Evolutionary conservation across 1,284 basidiomycete species (phyloP).

Genomic region (Ustilago crameri): DNA sequence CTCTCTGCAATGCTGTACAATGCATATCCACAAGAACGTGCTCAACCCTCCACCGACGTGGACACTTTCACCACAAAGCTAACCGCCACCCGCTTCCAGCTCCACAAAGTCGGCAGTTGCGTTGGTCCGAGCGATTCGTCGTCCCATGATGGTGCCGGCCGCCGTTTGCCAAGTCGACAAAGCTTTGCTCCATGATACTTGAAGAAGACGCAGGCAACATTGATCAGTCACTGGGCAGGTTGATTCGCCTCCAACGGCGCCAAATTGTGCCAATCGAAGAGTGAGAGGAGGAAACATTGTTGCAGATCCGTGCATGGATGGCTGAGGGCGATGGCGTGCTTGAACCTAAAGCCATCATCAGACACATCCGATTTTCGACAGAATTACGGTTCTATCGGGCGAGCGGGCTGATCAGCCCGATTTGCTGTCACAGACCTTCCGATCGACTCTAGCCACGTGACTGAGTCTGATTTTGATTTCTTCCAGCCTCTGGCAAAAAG

Average conservation of each 20-base stretch:
- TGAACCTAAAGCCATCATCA: slow-evolving; percentile 1
- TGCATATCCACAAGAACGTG: slow-evolving; percentile 38
- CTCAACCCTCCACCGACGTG: slow-evolving; percentile 14
- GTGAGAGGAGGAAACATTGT: not conserved
- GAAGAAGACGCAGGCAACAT: no score
- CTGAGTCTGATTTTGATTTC: slow-evolving; percentile 14
- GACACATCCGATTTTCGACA: slow-evolving; percentile 23
- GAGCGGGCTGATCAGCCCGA: not conserved
- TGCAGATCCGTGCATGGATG: slow-evolving; percentile 20
- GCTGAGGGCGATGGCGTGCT: slow-evolving; percentile 38
- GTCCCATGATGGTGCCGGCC: no score
- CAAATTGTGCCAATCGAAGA: not conserved
- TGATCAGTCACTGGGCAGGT: no score
- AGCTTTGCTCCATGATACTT: no score
- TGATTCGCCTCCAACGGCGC: not conserved
- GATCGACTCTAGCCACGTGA: slow-evolving; percentile 22
- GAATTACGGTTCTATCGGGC: no score
- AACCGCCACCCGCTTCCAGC: not conserved
- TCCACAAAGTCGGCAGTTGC: no score
- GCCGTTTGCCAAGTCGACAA: no score
- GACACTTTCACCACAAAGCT: slow-evolving; percentile 1
- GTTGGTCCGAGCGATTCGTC: no score
- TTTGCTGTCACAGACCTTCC: not conserved
- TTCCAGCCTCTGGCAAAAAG: slow-evolving; percentile 26
- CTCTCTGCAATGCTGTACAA: not conserved